Evolutionary conservation across 2,329 filamentous ascomycete genomes (phyloP).

Genomic region (Diaporthe nobilis): DNA sequence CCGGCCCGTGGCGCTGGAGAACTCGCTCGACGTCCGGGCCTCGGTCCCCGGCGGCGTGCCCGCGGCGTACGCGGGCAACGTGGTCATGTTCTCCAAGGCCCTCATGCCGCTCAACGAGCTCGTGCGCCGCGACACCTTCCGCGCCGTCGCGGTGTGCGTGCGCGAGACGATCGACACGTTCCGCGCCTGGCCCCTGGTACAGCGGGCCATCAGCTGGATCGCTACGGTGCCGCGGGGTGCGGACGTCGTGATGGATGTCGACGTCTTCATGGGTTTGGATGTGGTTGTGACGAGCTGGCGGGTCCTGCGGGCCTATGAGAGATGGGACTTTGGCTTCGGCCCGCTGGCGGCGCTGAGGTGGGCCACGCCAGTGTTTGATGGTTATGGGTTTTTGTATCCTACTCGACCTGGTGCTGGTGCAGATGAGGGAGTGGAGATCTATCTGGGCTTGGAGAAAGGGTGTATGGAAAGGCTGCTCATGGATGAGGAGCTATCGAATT

Average conservation of each 20-base stretch:
- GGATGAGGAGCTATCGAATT: slow-evolving; percentile 15
- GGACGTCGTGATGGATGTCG: slow-evolving; percentile 26
- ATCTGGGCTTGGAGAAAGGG: slow-evolving; percentile 21
- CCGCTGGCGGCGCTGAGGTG: slow-evolving; percentile 14
- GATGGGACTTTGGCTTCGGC: slow-evolving; percentile 23
- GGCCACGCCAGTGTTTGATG: slow-evolving; percentile 32
- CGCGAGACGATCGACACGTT: slow-evolving; percentile 13
- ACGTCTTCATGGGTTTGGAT: slow-evolving; percentile 17
- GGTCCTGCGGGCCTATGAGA: slow-evolving; percentile 25
- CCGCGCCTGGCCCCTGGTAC: slow-evolving; percentile 5
- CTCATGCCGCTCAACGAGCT: slow-evolving; percentile 11
- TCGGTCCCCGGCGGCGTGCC: slow-evolving; percentile 8
- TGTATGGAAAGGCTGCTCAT: slow-evolving; percentile 19
- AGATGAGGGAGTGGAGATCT: slow-evolving; percentile 32
- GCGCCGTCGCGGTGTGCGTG: slow-evolving; percentile 22
- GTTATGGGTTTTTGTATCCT: slow-evolving; percentile 28
- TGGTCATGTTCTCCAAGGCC: slow-evolving; percentile 34
- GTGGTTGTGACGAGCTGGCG: slow-evolving; percentile 20
- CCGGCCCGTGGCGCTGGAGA: slow-evolving; percentile 21
- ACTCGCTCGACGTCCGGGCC: slow-evolving; percentile 21
- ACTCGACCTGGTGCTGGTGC: neutral
- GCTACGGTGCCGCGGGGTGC: neutral
- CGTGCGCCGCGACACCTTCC: neutral
- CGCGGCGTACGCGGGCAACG: slow-evolving; percentile 9
- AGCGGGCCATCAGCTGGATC: slow-evolving; percentile 14